Evolutionary conservation across 768 basidiomycete genomes (phyloP).

Genomic region (Auriculariales sp.): DNA sequence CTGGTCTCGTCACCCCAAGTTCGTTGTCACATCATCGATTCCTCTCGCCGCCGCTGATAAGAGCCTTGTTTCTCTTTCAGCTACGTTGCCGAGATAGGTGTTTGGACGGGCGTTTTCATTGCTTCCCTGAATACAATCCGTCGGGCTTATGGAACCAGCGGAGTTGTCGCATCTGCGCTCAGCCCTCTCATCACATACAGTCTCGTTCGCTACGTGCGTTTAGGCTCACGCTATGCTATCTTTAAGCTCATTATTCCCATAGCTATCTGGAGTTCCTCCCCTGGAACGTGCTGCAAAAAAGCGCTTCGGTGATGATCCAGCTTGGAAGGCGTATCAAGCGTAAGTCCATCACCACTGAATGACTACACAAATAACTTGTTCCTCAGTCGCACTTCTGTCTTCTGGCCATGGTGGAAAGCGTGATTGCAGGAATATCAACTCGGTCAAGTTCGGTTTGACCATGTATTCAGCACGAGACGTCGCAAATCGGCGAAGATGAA

Average conservation of each 20-base stretch:
- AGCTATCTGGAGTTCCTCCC: slow-evolving; percentile 58
- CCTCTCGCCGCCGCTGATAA: too few relatives aligned
- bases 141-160: slow-evolving; percentile 15
- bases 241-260: slow-evolving; percentile 2
- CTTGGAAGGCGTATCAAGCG: slow-evolving; percentile 47
- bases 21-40: slow-evolving; percentile 9
- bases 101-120: slow-evolving; percentile 52
- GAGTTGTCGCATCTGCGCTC: slow-evolving; percentile 30
- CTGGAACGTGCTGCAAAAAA: slow-evolving; percentile 45
- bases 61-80: too few relatives aligned
- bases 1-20: slow-evolving; percentile 63
- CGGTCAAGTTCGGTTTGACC: too few relatives aligned
- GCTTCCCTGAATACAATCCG: slow-evolving; percentile 34
- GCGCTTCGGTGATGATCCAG: slow-evolving; percentile 37
- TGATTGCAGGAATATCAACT: neutral
- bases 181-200: slow-evolving; percentile 55
- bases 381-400: slow-evolving; percentile 19
- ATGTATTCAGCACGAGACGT: too few relatives aligned
- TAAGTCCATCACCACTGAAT: slow-evolving; percentile 13
- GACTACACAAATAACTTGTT: neutral
- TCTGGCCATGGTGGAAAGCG: slow-evolving; percentile 17
- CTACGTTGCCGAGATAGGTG: slow-evolving; percentile 56
- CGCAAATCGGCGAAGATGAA: too few relatives aligned
- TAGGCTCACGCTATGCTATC: neutral
- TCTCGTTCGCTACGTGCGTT: slow-evolving; percentile 35